These are phyloP conservation scores for Halophytophthora batemanensis DNA, from an alignment of 352 stramenopile genomes.

Conservation along the genomic window DNA sequence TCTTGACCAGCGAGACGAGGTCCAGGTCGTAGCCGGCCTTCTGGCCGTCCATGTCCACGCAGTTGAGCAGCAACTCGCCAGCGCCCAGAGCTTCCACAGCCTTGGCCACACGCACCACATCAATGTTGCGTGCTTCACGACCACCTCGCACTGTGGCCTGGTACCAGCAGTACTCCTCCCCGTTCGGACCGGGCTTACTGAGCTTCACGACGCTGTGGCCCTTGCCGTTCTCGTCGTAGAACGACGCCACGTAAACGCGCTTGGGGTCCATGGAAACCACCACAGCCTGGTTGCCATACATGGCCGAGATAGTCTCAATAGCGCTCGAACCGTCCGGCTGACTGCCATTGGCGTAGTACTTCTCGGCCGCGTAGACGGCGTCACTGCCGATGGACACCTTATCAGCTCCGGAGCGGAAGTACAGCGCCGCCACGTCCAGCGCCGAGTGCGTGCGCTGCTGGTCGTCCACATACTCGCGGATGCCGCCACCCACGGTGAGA, in stretches of 20 bases:
- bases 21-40: constrained; percentile 86
- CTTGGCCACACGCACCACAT: constrained; percentile 83
- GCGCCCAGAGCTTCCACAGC: constrained; percentile 92
- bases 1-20: constrained; percentile 67
- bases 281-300: constrained; percentile 97
- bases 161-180: constrained; percentile 96
- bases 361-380: constrained; percentile 93
- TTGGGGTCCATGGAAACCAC: constrained; percentile 97
- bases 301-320: constrained; percentile 95
- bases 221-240: constrained; percentile 61
- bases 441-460: constrained; percentile 86
- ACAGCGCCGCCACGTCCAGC: constrained; percentile 93
- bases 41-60: constrained; percentile 98
- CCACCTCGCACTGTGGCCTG: constrained; percentile 97
- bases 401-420: constrained; percentile 98
- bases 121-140: constrained; percentile 88
- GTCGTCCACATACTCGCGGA: constrained; percentile 94
- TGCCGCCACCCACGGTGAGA: constrained; percentile 96
- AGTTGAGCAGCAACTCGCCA: constrained; percentile 98
- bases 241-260: constrained; percentile 81
- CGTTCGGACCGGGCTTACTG: constrained; percentile 85
- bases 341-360: constrained; percentile 70
- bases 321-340: constrained; percentile 82
- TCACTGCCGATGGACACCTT: constrained; percentile 98
- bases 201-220: constrained; percentile 69